phyloP scores from a whole-genome alignment of 441 rosid species.

The Brassica balearica region DNA sequence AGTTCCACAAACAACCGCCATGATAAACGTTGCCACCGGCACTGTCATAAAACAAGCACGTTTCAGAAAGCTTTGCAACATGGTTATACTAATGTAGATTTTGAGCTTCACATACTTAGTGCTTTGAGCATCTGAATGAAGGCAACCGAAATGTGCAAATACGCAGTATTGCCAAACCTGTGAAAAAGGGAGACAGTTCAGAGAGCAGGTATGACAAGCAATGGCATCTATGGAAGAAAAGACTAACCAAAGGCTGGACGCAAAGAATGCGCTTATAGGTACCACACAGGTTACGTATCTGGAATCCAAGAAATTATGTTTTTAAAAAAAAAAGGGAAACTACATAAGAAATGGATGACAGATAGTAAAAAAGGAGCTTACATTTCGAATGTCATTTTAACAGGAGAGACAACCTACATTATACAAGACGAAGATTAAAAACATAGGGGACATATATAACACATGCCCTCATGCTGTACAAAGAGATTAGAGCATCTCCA shows the following conservation, averaged over 20 bases:
- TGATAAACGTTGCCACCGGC: constrained; percentile 93
- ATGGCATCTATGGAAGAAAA: constrained; percentile 25
- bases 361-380: constrained; percentile 44
- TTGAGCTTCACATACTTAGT: constrained; percentile 64
- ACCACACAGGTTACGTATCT: constrained; percentile 92
- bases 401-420: constrained; percentile 89
- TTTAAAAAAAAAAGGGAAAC: not conserved
- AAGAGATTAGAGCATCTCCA: no score
- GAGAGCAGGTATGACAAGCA: not conserved
- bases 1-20: constrained; percentile 93
- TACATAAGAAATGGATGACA: not conserved
- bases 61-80: constrained; percentile 17
- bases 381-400: constrained; percentile 97
- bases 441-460: no score
- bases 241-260: constrained; percentile 95
- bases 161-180: constrained; percentile 95
- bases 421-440: not conserved
- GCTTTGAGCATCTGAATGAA: constrained; percentile 99
- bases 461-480: no score
- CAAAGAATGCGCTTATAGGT: constrained; percentile 97
- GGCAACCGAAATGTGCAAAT: constrained; percentile 90
- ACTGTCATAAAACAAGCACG: constrained; percentile 57
- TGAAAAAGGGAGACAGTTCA: constrained; percentile 15
- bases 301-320: constrained; percentile 21
- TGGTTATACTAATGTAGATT: constrained; percentile 16